Base-by-base conservation (phyloP, 2,329 filamentous ascomycete genomes). In the Neurospora crassa region DNA sequence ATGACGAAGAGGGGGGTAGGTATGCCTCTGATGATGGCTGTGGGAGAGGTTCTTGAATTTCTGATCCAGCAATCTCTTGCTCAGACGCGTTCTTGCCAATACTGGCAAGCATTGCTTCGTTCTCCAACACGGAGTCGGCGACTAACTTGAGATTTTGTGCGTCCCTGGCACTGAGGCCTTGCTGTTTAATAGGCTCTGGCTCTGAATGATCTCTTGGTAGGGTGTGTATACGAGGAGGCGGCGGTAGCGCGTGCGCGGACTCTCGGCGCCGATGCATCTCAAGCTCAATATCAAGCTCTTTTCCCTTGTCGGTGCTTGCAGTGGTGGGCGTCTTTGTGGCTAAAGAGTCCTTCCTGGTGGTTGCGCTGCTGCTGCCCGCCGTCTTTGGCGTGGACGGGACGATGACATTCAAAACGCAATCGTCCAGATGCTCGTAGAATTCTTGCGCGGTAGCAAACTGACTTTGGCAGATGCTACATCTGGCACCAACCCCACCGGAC, bases 401-500 rank as follows among this genome's bases (percentile, higher is more conserved):
- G 69, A 89, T 87, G 18, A 88, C 86, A 69, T 86, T 86, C 63
- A 89, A 81, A 42, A 89, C 87, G 70, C 87, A 89, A 75, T 89
- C 87, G 74, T 91, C 95, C 75, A 97, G 84, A 84, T 98, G 95
- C 83, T 98, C 95, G 80, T 98, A 97, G 83, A 97, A 97, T 78
- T 97, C 95, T 81, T 98, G 95, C 2, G 95, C 93, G 73, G 91
- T 95, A 75, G 87, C 86, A 79, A 97, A 98, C 16, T 84, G 82
- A 8, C 89, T 92, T 59, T 89, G 87, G 81, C 95, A 98, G 74
- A 96, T 98, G 3, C 93, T 97, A 81, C 95, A 98, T 80, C 91
- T 93, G 74, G 94, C 94, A 69, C 92, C 92, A 10, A 70, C 29
- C 7, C 70, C 76, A 47, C 68, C 75, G 5, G 69, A 67, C 11